phyloP scores from a whole-genome alignment of 495 filamentous ascomycete genomes.

The Penicillium salamii region DNA sequence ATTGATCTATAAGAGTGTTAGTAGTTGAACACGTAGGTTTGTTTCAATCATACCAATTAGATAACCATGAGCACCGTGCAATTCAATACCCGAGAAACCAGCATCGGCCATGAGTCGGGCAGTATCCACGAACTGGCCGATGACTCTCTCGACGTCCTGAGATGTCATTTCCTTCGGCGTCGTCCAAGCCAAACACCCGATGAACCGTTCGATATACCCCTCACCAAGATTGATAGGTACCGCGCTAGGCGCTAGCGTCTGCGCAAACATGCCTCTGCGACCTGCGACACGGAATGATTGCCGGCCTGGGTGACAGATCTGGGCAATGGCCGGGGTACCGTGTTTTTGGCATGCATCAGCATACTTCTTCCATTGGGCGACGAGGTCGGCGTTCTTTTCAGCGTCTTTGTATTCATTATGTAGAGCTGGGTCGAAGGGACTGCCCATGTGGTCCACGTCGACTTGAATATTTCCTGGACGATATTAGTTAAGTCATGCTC shows the following conservation, averaged over 20 bases:
- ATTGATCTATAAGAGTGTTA: constrained; percentile 31
- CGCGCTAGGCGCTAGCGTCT: constrained; percentile 46
- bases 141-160: constrained; percentile 47
- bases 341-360: constrained; percentile 43
- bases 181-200: constrained; percentile 37
- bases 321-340: constrained; percentile 50
- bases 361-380: constrained; percentile 45
- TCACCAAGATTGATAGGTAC: constrained; percentile 40
- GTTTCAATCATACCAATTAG: constrained; percentile 39
- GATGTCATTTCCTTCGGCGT: constrained; percentile 46
- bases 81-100: constrained; percentile 55
- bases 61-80: constrained; percentile 61
- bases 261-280: constrained; percentile 39
- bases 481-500: too few species aligned
- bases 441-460: constrained; percentile 50
- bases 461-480: constrained; percentile 60
- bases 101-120: constrained; percentile 45
- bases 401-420: constrained; percentile 29
- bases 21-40: constrained; percentile 1
- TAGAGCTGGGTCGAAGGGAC: constrained; percentile 40
- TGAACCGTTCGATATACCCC: constrained; percentile 31
- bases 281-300: constrained; percentile 50
- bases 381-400: constrained; percentile 18
- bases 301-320: constrained; percentile 58
- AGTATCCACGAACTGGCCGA: constrained; percentile 45